A percentile compares a stretch with the other conserved stretches of the same genome.
These are phyloP conservation scores for Dissophora globulifera DNA, from an alignment of 192 early-diverging fungal species.

Conservation along the genomic window DNA sequence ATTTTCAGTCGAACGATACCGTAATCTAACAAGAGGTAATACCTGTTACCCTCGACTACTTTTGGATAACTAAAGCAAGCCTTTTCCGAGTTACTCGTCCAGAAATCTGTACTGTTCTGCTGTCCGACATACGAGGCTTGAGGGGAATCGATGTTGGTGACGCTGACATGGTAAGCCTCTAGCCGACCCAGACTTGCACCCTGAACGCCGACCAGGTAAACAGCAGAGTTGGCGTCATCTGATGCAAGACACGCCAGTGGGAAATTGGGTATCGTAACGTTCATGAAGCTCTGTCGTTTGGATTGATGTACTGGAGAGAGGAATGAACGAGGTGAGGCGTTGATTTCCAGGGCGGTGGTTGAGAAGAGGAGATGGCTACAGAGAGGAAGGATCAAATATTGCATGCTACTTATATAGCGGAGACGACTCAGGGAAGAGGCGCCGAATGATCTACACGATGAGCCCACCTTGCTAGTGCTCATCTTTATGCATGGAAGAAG, in stretches of 20 bases:
- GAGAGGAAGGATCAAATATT: no score
- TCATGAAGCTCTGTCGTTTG: no score
- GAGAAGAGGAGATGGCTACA: no score
- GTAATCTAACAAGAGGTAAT: no score
- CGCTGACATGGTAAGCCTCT: constrained; percentile 12
- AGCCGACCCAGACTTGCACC: constrained; percentile 6
- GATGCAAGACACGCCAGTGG: constrained; percentile 22
- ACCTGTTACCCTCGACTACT: constrained; percentile 15
- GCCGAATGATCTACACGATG: no score
- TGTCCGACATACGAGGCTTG: constrained; percentile 9
- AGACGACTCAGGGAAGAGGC: no score
- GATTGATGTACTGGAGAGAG: no score
- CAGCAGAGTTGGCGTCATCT: neutral
- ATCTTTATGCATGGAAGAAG: no score
- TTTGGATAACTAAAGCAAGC: constrained; percentile 23
- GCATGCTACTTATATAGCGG: no score
- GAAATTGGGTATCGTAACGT: constrained; percentile 3
- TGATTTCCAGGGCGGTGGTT: no score
- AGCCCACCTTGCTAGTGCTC: no score
- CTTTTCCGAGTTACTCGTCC: constrained; percentile 19
- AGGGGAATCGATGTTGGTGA: constrained; percentile 38
- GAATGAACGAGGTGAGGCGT: no score
- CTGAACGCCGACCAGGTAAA: constrained; percentile 25
- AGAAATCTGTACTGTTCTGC: neutral
- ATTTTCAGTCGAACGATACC: constrained; percentile 7